These are phyloP conservation scores for Tetratostichococcus sp. DNA, from an alignment of 139 green algal species.

Conservation along the genomic window DNA sequence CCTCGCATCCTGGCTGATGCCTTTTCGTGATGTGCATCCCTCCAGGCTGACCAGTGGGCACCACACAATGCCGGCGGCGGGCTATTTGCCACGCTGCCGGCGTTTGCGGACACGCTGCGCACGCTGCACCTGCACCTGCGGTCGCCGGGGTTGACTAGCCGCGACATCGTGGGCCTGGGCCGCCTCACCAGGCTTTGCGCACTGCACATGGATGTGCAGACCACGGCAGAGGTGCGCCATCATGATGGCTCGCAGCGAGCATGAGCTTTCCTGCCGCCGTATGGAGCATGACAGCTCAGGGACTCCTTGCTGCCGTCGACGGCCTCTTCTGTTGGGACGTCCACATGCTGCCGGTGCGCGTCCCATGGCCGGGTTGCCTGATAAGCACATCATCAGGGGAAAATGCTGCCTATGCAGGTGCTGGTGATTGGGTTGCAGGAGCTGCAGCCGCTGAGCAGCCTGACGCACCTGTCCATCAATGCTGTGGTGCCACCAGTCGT, in stretches of 20 bases:
- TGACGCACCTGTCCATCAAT: background rate
- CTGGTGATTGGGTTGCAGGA: background rate
- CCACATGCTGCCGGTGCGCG: too few species aligned
- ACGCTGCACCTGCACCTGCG: background rate
- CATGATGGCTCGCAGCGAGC: too few species aligned
- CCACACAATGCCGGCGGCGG: background rate
- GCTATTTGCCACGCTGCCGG: background rate
- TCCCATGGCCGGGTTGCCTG: too few species aligned
- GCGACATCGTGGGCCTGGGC: background rate
- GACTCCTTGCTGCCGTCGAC: too few species aligned
- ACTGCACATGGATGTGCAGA: background rate
- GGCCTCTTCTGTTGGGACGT: too few species aligned
- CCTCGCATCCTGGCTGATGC: too few species aligned
- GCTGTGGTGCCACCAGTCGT: background rate
- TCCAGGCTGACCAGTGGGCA: too few species aligned
- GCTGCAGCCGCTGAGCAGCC: background rate
- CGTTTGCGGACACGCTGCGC: background rate
- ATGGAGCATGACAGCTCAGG: too few species aligned
- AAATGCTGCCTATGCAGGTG: too few species aligned
- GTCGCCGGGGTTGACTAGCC: background rate
- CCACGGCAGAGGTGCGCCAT: background rate
- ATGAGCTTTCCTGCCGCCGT: too few species aligned
- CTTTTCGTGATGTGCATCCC: too few species aligned
- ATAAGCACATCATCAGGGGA: too few species aligned
- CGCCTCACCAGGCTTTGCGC: background rate